A percentile compares a stretch with the other conserved stretches of the same genome.
Evolutionary conservation across 2,329 filamentous ascomycete genomes (phyloP).

Genomic region (Tolypocladium nubicola): DNA sequence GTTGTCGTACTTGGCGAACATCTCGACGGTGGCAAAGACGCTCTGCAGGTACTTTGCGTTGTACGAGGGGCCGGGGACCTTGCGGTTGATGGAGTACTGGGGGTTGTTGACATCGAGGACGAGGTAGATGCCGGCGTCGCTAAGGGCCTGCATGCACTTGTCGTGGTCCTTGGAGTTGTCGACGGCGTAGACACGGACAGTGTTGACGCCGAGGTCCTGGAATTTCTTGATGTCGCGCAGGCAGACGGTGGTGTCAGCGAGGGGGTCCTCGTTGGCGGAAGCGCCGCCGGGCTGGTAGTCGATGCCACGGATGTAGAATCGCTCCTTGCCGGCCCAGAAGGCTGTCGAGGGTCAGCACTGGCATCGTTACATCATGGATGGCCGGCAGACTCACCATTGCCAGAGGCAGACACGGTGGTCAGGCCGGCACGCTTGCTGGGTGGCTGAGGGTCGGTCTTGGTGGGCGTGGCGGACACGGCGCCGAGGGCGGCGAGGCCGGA

Average conservation of each 20-base stretch:
- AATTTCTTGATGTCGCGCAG: slow-evolving; percentile 72
- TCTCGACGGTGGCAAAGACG: slow-evolving; percentile 81
- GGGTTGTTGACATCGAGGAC: slow-evolving; percentile 88
- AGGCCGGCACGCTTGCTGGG: slow-evolving; percentile 39
- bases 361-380: neutral
- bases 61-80: slow-evolving; percentile 68
- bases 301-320: slow-evolving; percentile 50
- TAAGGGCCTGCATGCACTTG: slow-evolving; percentile 72
- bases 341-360: slow-evolving; percentile 23
- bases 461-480: slow-evolving; percentile 37
- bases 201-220: slow-evolving; percentile 80
- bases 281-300: slow-evolving; percentile 55
- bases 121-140: slow-evolving; percentile 82
- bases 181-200: slow-evolving; percentile 83
- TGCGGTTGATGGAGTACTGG: slow-evolving; percentile 77
- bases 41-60: slow-evolving; percentile 75
- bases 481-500: slow-evolving; percentile 36
- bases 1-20: slow-evolving; percentile 74
- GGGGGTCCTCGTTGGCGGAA: slow-evolving; percentile 54
- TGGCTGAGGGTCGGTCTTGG: slow-evolving; percentile 34
- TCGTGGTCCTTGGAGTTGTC: slow-evolving; percentile 79
- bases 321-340: slow-evolving; percentile 40
- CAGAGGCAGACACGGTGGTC: slow-evolving; percentile 40
- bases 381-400: slow-evolving; percentile 39
- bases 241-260: slow-evolving; percentile 61